Conservation (phyloP, 331 rosid species). For the Stylosanthes scabra region DNA sequence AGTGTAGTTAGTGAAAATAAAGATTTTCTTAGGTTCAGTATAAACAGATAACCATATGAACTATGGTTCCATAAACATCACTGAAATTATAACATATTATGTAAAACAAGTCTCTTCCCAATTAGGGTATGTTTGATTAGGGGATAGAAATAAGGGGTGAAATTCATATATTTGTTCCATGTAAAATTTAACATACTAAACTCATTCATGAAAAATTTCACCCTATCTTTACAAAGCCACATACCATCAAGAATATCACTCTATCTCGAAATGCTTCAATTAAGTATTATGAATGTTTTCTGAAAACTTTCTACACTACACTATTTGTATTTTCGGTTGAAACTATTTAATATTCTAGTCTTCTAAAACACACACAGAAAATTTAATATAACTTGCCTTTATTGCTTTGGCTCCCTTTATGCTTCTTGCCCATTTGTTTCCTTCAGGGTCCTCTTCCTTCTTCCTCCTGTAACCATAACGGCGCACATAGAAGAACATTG, state of each 20-base stretch:
- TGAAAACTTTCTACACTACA: conserved; percentile 18
- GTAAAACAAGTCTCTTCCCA: neutral
- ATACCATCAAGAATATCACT: conserved; percentile 6
- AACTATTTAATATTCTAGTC: neutral
- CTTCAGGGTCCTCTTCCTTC: conserved; percentile 95
- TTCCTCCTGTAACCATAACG: conserved; percentile 57
- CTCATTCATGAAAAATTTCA: too few species aligned
- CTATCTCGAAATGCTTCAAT: conserved; percentile 7
- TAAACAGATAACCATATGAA: conserved; percentile 3
- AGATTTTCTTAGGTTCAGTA: conserved; percentile 4
- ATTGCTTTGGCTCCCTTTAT: conserved; percentile 82
- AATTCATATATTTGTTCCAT: too few species aligned
- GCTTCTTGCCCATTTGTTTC: conserved; percentile 98
- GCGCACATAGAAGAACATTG: conserved; percentile 72
- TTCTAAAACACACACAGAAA: conserved; percentile 17
- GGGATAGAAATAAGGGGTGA: too few species aligned
- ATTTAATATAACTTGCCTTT: conserved; percentile 63
- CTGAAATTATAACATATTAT: neutral
- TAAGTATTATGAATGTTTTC: neutral
- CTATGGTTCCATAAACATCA: neutral
- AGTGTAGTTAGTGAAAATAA: conserved; percentile 29
- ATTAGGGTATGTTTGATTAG: neutral
- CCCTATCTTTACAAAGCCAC: too few species aligned
- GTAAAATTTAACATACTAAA: too few species aligned
- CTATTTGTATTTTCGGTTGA: conserved; percentile 8